A percentile compares a stretch with the other conserved stretches of the same genome.
Evolutionary conservation across 2,329 filamentous ascomycete species (phyloP).

Genomic region (Penicillium paneum): DNA sequence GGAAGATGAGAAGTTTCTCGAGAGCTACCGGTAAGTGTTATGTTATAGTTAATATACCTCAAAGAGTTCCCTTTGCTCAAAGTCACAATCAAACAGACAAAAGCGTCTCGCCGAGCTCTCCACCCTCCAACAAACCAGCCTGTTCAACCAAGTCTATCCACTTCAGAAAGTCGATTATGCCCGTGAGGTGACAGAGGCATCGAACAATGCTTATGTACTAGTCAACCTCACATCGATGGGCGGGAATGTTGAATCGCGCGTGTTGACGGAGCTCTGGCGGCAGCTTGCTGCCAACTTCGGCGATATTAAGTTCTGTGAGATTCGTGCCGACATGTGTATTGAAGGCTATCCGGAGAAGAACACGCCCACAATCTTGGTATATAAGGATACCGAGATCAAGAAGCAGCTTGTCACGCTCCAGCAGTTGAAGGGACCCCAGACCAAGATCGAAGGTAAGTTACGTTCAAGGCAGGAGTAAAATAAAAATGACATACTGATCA

Average conservation of each 20-base stretch:
- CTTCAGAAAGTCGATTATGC: constrained; percentile 92
- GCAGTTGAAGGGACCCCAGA: constrained; percentile 70
- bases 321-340: constrained; percentile 85
- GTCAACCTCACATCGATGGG: constrained; percentile 79
- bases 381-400: constrained; percentile 87
- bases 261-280: constrained; percentile 81
- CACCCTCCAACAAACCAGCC: constrained; percentile 68
- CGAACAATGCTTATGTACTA: constrained; percentile 63
- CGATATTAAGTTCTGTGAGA: constrained; percentile 97
- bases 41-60: not conserved
- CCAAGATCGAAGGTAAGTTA: constrained; percentile 56
- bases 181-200: constrained; percentile 87
- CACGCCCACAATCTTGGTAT: constrained; percentile 88
- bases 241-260: constrained; percentile 78
- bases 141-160: constrained; percentile 89
- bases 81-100: constrained; percentile 47
- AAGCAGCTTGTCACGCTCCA: constrained; percentile 87
- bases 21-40: constrained; percentile 65
- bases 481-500: not conserved
- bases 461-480: not conserved
- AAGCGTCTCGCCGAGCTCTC: constrained; percentile 83
- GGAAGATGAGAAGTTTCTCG: constrained; percentile 88
- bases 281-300: constrained; percentile 80
- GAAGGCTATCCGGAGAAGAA: constrained; percentile 95
- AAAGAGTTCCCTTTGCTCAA: constrained; percentile 1